Evolutionary conservation across 179 eudicot genomes (phyloP), one percentile per base, ranked within the genome.

Genomic region (Heliamphora pulchella): DNA sequence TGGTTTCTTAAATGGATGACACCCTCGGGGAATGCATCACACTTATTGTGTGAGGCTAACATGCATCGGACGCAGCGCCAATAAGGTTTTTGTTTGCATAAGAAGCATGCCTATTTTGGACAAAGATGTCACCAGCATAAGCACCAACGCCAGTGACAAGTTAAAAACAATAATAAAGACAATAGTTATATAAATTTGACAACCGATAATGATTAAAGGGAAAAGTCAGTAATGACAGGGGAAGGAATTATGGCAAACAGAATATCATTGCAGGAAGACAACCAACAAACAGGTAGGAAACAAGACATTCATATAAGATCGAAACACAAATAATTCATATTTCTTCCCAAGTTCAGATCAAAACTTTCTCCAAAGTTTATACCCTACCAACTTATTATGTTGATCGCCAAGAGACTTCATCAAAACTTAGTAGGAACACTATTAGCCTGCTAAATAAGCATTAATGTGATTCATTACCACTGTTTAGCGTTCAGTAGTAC

Each of bases 61-160:
- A 83, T 87, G 82, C 99, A 96, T 82, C 87, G 87, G 72, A 87
- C 86, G 82, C 99, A 96, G n/a, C 94, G 91, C 98, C 95, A 92
- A 79, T 75, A 77, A 20, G 81, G 51, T 80, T 84, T 92, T 71
- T 88, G 89, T 53, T 94, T 92, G 84, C 99, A 94, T 41, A 96
- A 5, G 84, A 79, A 91, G 85, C 99, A 96, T 80, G 86, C 94
- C 99, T 96, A 86, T 81, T 79, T 18, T 72, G 78, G 62, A 77
- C 66, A 81, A 66, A 80, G 43, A 79, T 18, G 66, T 54, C 71
- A 69, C 80, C 78, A 8, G 54, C 68, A 64, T 50, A 5, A 79
- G 68, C 63, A 22, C 5, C 65, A 68, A 1, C 3, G 31, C 31
- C 8, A 68, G 43, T 54, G 57, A 55, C 39, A 31, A 43, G 41